Evolutionary conservation across 2,329 filamentous ascomycete species (phyloP), one percentile per base, ranked within the genome.

Genomic region (Aspergillus pseudoterreus): DNA sequence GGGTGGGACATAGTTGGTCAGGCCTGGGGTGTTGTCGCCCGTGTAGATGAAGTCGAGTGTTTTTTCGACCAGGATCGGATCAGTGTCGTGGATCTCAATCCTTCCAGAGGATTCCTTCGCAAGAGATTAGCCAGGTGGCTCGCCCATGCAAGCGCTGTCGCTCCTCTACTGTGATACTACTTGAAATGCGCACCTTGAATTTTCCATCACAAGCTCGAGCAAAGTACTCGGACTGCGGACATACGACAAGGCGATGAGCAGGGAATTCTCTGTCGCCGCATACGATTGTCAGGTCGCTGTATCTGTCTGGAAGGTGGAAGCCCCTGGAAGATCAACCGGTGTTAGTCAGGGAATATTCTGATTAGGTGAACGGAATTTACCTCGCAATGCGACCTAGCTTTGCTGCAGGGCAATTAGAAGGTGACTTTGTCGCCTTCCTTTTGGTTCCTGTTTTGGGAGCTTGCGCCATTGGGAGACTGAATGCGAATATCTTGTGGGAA

Each of bases 41-140:
- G 42, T 53, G 45, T 47, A 51, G 21, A 50, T 22, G 36, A n/a
- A 50, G 22, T 50, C 32, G 5, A 50, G 48, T 21, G 45, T 41
- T 19, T 27, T 39, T 21, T 38, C 17, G 10, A 50, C 17, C 11
- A 50, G 14, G 6, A 45, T 3, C 1, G 42, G 42, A 8, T 38
- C 17, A 2, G 17, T 5, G n/a, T 45, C 48, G 19, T 45, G 17
- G 10, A 50, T 15, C 15, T 45, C 21, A 14, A 50, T 32, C 9
- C 24, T 30, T n/a, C 33, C 43, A 9, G 32, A 19, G 9, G 21
- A 35, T 22, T 22, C 21, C 24, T 27, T 22, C 15, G 2, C 12
- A 30, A 14, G 12, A 27, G 22, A 14, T 14, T 33, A 30, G 22
- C 22, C 11, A 10, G 3, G 22, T 4, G 3, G 17, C 1, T 6